phyloP scores from a whole-genome alignment of 2,329 filamentous ascomycete species.

The Diplodia intermedia region DNA sequence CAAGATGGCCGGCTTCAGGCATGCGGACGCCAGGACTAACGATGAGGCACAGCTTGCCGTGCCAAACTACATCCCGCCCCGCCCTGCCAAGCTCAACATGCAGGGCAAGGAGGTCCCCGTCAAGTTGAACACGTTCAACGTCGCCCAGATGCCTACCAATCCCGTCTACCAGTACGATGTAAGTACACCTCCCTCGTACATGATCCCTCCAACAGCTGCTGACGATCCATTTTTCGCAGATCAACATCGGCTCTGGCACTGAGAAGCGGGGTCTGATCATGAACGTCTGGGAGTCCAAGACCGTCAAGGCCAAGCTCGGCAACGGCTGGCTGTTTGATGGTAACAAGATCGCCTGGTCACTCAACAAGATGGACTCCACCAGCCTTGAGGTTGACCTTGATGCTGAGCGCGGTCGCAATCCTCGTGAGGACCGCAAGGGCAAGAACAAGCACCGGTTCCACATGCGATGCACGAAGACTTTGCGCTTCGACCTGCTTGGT shows the following conservation, averaged over 20 bases:
- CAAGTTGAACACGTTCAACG: constrained; percentile 76
- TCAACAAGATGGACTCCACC: constrained; percentile 39
- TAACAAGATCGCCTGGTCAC: constrained; percentile 79
- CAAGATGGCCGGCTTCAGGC: background rate
- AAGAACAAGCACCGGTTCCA: constrained; percentile 65
- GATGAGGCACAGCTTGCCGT: constrained; percentile 37
- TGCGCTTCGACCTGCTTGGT: constrained; percentile 71
- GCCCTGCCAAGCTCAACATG: constrained; percentile 48
- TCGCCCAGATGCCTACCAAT: constrained; percentile 64
- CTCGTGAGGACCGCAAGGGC: constrained; percentile 34
- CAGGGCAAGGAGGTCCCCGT: constrained; percentile 51
- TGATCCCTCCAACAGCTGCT: constrained; percentile 26
- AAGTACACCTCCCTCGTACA: constrained; percentile 50
- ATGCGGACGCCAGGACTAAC: constrained; percentile 1
- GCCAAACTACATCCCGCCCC: constrained; percentile 42
- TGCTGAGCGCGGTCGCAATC: constrained; percentile 60
- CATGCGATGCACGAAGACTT: constrained; percentile 68
- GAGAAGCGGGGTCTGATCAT: constrained; percentile 72
- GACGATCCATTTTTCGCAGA: constrained; percentile 53
- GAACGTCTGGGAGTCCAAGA: constrained; percentile 75
- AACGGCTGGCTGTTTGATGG: constrained; percentile 79
- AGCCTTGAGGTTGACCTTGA: constrained; percentile 74
- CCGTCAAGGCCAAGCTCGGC: constrained; percentile 63
- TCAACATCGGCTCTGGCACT: constrained; percentile 68
- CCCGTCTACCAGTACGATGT: constrained; percentile 87